Conservation (phyloP, 148 eudicot genomes). For the Linanthus parryae region DNA sequence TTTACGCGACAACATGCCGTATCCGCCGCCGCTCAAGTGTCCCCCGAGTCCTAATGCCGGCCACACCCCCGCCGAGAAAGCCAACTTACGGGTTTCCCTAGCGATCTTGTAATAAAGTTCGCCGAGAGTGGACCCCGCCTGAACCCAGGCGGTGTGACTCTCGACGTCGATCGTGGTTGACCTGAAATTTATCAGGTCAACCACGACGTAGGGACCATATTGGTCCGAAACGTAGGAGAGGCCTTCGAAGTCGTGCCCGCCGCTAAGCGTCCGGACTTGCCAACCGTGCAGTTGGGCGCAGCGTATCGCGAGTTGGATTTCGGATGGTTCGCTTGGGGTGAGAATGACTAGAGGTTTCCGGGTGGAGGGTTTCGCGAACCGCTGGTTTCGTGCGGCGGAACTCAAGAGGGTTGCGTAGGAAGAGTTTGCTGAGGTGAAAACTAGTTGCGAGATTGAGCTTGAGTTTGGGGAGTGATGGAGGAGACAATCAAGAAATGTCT, state of each 20-base stretch:
- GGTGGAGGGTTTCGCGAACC: slow-evolving; percentile 14
- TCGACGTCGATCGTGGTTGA: slow-evolving; percentile 13
- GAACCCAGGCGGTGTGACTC: slow-evolving; percentile 28
- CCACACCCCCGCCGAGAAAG: slow-evolving; percentile 32
- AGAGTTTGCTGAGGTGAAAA: slow-evolving; percentile 18
- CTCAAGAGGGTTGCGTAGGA: slow-evolving; percentile 20
- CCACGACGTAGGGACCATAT: slow-evolving; percentile 16
- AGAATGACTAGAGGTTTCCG: slow-evolving; percentile 27
- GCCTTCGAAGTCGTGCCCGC: slow-evolving; percentile 43
- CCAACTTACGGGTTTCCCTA: slow-evolving; percentile 17
- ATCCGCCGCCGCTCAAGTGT: slow-evolving; percentile 32
- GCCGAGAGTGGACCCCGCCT: slow-evolving; percentile 36
- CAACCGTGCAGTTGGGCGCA: slow-evolving; percentile 16
- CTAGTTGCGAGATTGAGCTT: slow-evolving; percentile 19
- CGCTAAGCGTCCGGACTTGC: slow-evolving; percentile 26
- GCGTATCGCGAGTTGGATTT: slow-evolving; percentile 26
- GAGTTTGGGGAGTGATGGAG: slow-evolving; percentile 10
- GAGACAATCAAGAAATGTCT: slow-evolving; percentile 25
- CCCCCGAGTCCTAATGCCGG: slow-evolving; percentile 33
- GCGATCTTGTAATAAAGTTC: slow-evolving; percentile 30
- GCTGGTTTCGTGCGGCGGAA: slow-evolving; percentile 27
- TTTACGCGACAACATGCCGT: slow-evolving; percentile 34
- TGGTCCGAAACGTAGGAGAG: slow-evolving; percentile 24
- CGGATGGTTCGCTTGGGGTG: slow-evolving; percentile 21
- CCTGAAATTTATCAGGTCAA: slow-evolving; percentile 25